Conservation (phyloP, 441 rosid genomes). For the Populus hybrid region DNA sequence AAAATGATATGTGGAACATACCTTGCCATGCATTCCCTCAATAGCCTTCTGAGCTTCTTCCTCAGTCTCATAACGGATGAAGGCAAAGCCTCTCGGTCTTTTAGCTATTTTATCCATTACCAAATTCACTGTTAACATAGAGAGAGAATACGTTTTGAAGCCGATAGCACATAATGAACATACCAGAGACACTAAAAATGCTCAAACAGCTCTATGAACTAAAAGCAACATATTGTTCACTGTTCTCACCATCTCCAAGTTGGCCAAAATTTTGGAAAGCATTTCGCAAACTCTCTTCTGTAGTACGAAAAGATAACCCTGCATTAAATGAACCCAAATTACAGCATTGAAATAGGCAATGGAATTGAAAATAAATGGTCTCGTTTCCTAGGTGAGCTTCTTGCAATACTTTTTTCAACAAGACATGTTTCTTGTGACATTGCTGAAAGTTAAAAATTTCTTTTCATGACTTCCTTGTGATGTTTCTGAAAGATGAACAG, state of each 20-base stretch:
- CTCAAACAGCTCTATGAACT: no score
- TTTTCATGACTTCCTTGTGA: no score
- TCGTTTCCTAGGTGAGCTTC: background rate
- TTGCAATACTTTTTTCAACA: background rate
- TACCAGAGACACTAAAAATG: no score
- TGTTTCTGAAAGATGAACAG: no score
- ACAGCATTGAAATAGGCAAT: background rate
- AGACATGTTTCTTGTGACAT: background rate
- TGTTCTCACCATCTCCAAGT: constrained; percentile 50
- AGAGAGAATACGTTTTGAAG: no score
- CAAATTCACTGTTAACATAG: constrained; percentile 27
- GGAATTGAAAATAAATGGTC: background rate
- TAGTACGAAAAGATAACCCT: constrained; percentile 81
- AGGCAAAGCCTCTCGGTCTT: constrained; percentile 79
- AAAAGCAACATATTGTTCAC: no score
- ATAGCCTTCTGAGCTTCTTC: constrained; percentile 70
- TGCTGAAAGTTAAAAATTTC: no score
- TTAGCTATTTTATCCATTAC: constrained; percentile 81
- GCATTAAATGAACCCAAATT: constrained; percentile 10
- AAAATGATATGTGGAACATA: constrained; percentile 18
- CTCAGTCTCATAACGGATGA: constrained; percentile 63
- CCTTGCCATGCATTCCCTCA: constrained; percentile 92
- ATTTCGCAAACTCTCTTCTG: constrained; percentile 57
- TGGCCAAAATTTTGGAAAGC: constrained; percentile 64
- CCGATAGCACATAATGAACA: no score